These are phyloP conservation scores for Kodamaea ohmeri DNA, from an alignment of 1,139 yeast species.

Conservation along the genomic window DNA sequence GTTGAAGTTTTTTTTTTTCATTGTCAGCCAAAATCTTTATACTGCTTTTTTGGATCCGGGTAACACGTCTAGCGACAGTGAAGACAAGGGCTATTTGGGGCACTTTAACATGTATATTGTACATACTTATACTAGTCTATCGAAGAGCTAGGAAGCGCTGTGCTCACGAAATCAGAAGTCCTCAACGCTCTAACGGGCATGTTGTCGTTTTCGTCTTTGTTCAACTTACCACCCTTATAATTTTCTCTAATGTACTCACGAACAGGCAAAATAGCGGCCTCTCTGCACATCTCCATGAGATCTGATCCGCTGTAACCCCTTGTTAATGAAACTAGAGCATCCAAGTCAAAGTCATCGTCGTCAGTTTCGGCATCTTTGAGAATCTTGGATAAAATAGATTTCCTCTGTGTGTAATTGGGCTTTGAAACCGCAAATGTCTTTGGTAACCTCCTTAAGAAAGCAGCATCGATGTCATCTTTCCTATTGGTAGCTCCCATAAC, in stretches of 20 bases:
- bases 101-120: neutral
- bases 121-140: constrained; percentile 24
- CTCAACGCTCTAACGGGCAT: constrained; percentile 43
- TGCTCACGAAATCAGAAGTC: constrained; percentile 45
- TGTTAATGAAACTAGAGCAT: constrained; percentile 59
- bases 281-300: constrained; percentile 84
- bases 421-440: constrained; percentile 78
- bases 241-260: constrained; percentile 70
- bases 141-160: constrained; percentile 31
- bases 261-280: constrained; percentile 88
- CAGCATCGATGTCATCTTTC: constrained; percentile 86
- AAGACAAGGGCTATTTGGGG: too few relatives aligned
- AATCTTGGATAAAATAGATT: constrained; percentile 63
- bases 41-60: too few relatives aligned
- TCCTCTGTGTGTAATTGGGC: constrained; percentile 70
- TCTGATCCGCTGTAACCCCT: constrained; percentile 89
- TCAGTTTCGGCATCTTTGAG: constrained; percentile 64
- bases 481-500: constrained; percentile 96
- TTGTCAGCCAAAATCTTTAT: neutral
- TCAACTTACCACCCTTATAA: constrained; percentile 44
- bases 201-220: constrained; percentile 26
- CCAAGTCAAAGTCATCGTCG: constrained; percentile 55
- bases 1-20: constrained; percentile 1
- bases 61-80: constrained; percentile 1
- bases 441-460: constrained; percentile 90